phyloP scores from a whole-genome alignment of 371 early-diverging fungal genomes.

The Mucor irregularis region DNA sequence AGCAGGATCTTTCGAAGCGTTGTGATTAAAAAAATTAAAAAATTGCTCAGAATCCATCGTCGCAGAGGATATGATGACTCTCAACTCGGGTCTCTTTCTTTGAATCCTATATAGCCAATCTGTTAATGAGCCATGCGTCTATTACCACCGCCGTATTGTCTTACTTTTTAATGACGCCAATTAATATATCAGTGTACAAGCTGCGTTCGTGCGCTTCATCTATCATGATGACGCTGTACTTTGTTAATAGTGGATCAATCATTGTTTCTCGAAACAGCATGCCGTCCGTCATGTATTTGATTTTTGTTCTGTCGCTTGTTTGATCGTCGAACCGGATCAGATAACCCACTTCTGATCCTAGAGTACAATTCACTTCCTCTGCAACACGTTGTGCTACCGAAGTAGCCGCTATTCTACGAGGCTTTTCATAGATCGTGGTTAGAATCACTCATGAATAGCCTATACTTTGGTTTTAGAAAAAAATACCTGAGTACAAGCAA shows the following conservation, averaged over 20 bases:
- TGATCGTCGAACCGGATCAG: constrained; percentile 78
- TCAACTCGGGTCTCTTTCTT: constrained; percentile 61
- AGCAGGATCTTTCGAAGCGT: constrained; percentile 24
- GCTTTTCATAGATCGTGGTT: too few relatives aligned
- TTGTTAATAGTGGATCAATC: constrained; percentile 70
- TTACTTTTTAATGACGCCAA: constrained; percentile 78
- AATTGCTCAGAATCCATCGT: constrained; percentile 74
- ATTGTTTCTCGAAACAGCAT: constrained; percentile 81
- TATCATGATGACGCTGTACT: constrained; percentile 86
- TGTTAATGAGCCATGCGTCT: background rate
- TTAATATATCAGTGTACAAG: constrained; percentile 82
- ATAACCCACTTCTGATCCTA: constrained; percentile 71
- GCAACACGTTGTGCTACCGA: constrained; percentile 96
- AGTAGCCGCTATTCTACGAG: constrained; percentile 96
- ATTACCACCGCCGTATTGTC: too few relatives aligned
- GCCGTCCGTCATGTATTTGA: constrained; percentile 93
- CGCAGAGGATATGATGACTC: constrained; percentile 80
- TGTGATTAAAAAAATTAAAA: constrained; percentile 60
- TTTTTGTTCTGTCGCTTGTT: constrained; percentile 61
- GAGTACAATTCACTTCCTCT: constrained; percentile 80
- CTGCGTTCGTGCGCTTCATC: constrained; percentile 96
- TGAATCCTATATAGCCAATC: constrained; percentile 44
- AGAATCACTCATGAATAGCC: too few relatives aligned
- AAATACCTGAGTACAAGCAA: constrained; percentile 78
- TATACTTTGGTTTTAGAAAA: background rate